Evolutionary conservation across 192 early-diverging fungal genomes (phyloP), one percentile per base, ranked within the genome.

Genomic region (Backusella luteola): DNA sequence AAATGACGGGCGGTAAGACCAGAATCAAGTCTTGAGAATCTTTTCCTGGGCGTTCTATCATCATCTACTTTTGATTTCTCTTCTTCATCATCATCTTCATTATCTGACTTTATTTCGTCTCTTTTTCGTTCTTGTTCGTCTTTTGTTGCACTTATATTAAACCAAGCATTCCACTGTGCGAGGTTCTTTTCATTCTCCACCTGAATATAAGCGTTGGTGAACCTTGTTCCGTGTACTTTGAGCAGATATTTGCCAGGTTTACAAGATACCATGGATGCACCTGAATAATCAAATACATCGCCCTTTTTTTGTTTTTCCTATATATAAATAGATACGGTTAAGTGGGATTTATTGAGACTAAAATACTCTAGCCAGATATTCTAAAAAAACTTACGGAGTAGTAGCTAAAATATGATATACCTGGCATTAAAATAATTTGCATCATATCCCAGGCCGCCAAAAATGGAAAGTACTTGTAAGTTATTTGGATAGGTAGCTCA

Each of bases 361-460:
- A 49, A 49, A 19, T 49, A 49, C 17, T 49, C 46, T n/a, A 49
- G 6, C 17, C 5, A 21, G 6, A 49, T n/a, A 19, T 49, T 49
- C 4, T 49, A 8, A 49, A 49, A 49, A 49, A n/a, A 77, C 69
- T 75, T 76, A 82, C 80, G 19, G 80, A 82, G 77, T 81, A 85
- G 56, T 74, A 80, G 6, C 80, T 83, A 69, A 87, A 87, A 39
- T 84, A 85, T 19, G 77, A 46, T 8, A 69, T 76, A 3, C 66
- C 19, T 6, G 86, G 86, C 14, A 84, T 81, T 17, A 87, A 66
- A n/a, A 85, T 76, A 4, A 87, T 76, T n/a, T 82, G 77, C 52
- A 78, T 72, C 86, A 85, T 87, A 49, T 81, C 81, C 86, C 86
- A 87, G 12, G 79, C 82, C 21, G 86, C 34, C 2, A 85, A 71